Conservation (phyloP, 164 flowering plant species). For the Paratinospora sagittata region DNA sequence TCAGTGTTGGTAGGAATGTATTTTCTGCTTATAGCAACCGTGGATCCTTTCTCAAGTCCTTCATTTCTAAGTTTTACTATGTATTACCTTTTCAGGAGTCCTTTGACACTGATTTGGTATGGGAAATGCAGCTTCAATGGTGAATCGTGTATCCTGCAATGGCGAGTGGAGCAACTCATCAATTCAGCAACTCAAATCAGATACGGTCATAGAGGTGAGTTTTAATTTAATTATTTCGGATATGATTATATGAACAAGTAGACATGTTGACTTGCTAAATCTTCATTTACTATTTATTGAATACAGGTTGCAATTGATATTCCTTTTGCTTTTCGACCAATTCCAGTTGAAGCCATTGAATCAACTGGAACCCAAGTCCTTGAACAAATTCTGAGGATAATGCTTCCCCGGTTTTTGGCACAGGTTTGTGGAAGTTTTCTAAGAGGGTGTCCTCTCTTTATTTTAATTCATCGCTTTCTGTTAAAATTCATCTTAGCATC, state of each 20-base stretch:
- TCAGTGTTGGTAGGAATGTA: not conserved
- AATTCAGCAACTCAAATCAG: constrained; percentile 61
- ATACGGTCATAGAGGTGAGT: constrained; percentile 73
- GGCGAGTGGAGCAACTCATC: constrained; percentile 30
- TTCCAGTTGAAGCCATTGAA: constrained; percentile 70
- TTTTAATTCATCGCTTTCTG: not conserved
- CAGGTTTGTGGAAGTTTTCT: constrained; percentile 47
- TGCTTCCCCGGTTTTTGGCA: constrained; percentile 89
- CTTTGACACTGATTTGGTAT: constrained; percentile 70
- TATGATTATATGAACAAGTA: not conserved
- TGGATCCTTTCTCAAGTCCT: constrained; percentile 7
- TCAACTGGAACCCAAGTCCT: constrained; percentile 82
- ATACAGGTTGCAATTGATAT: constrained; percentile 72
- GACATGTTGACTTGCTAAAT: not conserved
- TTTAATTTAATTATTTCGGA: not conserved
- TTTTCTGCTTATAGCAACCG: not conserved
- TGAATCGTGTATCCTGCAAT: constrained; percentile 68
- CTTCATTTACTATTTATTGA: not conserved
- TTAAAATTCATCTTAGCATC: not conserved
- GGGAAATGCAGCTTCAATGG: constrained; percentile 96
- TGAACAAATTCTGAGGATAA: constrained; percentile 65
- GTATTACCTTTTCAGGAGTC: constrained; percentile 54
- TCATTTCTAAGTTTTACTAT: constrained; percentile 24
- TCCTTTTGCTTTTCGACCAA: constrained; percentile 69
- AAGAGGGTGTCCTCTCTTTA: not conserved